Conservation (phyloP, 2,329 filamentous ascomycete genomes). For the Blastomyces silverae region DNA sequence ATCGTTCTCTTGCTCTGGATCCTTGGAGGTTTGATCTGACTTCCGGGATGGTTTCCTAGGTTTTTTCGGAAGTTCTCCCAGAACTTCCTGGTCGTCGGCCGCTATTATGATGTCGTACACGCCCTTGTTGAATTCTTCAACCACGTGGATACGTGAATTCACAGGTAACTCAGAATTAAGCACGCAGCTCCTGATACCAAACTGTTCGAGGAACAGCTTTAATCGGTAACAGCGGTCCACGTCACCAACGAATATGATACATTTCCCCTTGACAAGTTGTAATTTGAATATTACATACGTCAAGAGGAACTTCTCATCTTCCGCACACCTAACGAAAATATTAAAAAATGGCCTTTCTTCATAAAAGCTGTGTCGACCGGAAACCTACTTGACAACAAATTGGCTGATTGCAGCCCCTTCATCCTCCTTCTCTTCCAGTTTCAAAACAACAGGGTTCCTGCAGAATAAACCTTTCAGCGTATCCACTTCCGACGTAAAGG, state of each 20-base stretch:
- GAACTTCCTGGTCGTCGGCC: slow-evolving; percentile 79
- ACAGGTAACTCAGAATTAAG: slow-evolving; percentile 91
- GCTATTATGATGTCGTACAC: slow-evolving; percentile 98
- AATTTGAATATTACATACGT: slow-evolving; percentile 94
- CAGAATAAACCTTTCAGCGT: slow-evolving; percentile 80
- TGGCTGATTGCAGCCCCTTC: slow-evolving; percentile 73
- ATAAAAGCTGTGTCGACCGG: neutral
- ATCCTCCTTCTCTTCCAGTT: slow-evolving; percentile 74
- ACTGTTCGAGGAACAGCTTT: slow-evolving; percentile 94
- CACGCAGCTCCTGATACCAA: slow-evolving; percentile 87
- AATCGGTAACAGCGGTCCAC: slow-evolving; percentile 85
- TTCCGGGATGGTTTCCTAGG: slow-evolving; percentile 31
- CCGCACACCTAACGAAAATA: slow-evolving; percentile 57
- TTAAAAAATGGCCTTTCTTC: slow-evolving; percentile 17
- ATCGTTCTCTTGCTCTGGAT: slow-evolving; percentile 25
- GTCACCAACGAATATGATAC: slow-evolving; percentile 75
- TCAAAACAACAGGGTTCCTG: slow-evolving; percentile 67
- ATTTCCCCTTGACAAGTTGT: slow-evolving; percentile 87
- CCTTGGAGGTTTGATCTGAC: slow-evolving; percentile 2
- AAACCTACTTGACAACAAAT: slow-evolving; percentile 67
- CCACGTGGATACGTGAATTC: slow-evolving; percentile 86
- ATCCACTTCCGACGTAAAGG: slow-evolving; percentile 79
- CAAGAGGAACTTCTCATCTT: slow-evolving; percentile 94
- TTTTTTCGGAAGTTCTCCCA: slow-evolving; percentile 48
- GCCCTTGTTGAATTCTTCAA: slow-evolving; percentile 94